Evolutionary conservation across 2,329 filamentous ascomycete species (phyloP), one percentile per base, ranked within the genome.

Genomic region (Aspergillus floridensis): DNA sequence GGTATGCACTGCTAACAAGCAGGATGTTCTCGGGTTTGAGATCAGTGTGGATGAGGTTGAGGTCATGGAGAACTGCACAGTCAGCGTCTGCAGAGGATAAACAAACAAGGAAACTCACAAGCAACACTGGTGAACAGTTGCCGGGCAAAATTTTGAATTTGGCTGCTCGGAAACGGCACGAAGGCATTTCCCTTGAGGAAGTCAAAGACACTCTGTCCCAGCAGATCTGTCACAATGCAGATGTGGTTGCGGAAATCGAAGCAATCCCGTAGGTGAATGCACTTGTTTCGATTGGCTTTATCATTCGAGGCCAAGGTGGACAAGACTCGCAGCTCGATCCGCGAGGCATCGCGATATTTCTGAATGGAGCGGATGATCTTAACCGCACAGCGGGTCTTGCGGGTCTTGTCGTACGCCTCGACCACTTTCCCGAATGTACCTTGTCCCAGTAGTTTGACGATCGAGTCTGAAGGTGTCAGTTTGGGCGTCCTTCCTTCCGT

Each of bases 341-440:
- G 87, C 8, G 91, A 96, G 38, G 95, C 95, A 78, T 99, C 95
- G 50, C 95, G 89, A 73, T 99, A 99, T 75, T 99, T 99, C 72
- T 96, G 95, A 12, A 99, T 95, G 1, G 95, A 97, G 67, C 95
- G 89, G 66, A 99, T 98, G 75, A 99, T 96, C 77, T 99, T 99
- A 76, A 99, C 92, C 35, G 95, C 95, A 66, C 96, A 96, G 73
- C 93, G 91, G 66, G 84, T 84, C 61, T 88, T 88, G 63, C 87
- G 88, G 68, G 85, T 85, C 61, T 86, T 86, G 73, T 99, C 95
- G 67, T 86, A 88, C 55, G 95, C 95, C 76, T 97, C 90, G 19
- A 99, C 95, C 16, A 99, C 95, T 76, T 99, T 99, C 72, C 95
- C 95, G 73, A 99, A 99, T 0, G 95, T 99, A 64, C 95, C 95